Conservation (phyloP, 2,329 filamentous ascomycete genomes). For the Nectriaceae sp. region DNA sequence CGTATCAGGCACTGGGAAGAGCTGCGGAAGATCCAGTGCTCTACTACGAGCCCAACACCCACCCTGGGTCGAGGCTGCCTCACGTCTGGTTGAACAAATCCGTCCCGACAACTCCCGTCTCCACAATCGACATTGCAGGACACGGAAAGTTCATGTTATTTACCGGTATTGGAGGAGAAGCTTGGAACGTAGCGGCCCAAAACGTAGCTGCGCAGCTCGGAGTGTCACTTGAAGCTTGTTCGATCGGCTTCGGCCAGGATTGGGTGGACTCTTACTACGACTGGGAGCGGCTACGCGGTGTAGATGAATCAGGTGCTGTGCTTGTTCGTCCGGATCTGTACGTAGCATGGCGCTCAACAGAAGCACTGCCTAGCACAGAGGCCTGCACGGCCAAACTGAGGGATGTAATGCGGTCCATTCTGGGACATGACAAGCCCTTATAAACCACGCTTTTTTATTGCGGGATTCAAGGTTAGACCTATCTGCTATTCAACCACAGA, state of each 20-base stretch:
- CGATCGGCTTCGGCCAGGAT: conserved; percentile 7
- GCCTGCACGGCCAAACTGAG: background rate
- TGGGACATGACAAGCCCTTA: too few relatives aligned
- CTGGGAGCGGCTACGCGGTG: conserved; percentile 3
- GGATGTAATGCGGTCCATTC: background rate
- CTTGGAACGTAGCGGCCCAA: conserved; percentile 1
- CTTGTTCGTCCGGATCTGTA: conserved; percentile 8
- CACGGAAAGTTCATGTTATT: conserved; percentile 4
- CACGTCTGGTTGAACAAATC: conserved; percentile 63
- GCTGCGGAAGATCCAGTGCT: conserved; percentile 41
- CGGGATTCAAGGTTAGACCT: too few relatives aligned
- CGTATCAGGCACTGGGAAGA: conserved; percentile 14
- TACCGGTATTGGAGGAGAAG: conserved; percentile 6
- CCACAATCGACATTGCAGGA: conserved; percentile 7
- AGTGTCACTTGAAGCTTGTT: conserved; percentile 1
- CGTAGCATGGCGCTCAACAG: conserved; percentile 2
- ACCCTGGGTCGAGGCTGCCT: conserved; percentile 60
- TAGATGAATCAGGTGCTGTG: conserved; percentile 5
- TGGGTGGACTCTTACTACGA: conserved; percentile 4
- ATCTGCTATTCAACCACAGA: too few relatives aligned
- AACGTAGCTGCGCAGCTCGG: background rate
- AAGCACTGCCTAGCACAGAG: background rate
- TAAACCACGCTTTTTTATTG: too few relatives aligned
- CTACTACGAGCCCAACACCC: conserved; percentile 51
- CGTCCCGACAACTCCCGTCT: conserved; percentile 32